Percentiles rank a stretch among this genome's conserved stretches.
Conservation (phyloP, 2,329 filamentous ascomycete genomes). For the Hymenoscyphus fraxineus region DNA sequence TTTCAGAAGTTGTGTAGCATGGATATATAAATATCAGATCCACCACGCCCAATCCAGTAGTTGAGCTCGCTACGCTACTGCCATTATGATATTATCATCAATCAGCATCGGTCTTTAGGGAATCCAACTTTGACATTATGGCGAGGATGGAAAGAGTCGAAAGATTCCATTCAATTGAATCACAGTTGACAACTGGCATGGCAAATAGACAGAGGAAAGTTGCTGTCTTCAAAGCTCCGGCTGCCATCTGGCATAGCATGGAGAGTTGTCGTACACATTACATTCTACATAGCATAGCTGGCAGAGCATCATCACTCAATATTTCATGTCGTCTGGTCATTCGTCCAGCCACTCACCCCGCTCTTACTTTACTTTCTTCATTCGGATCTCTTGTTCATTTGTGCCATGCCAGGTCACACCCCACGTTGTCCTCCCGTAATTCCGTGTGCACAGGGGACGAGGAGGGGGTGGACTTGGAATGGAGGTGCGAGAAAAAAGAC, state of each 20-base stretch:
- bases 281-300: not conserved
- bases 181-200: not conserved
- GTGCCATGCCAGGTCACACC: not conserved
- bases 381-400: conserved; percentile 1
- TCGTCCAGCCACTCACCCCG: conserved; percentile 14
- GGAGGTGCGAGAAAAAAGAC: no score
- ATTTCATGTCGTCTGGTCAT: conserved; percentile 11
- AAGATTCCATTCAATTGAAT: not conserved
- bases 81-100: no score
- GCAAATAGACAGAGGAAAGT: not conserved
- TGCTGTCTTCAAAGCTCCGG: not conserved
- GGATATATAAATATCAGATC: not conserved
- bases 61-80: not conserved
- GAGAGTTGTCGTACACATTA: not conserved
- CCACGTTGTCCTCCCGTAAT: not conserved
- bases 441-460: not conserved
- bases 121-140: no score
- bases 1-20: not conserved
- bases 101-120: no score
- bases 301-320: not conserved
- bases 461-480: not conserved
- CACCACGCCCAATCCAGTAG: not conserved
- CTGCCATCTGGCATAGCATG: not conserved
- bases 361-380: not conserved
- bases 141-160: not conserved